A percentile compares a stretch with the other conserved stretches of the same genome.
These are phyloP conservation scores for Metroxylon sagu DNA, from an alignment of 176 grass and related monocot genomes.

Conservation along the genomic window DNA sequence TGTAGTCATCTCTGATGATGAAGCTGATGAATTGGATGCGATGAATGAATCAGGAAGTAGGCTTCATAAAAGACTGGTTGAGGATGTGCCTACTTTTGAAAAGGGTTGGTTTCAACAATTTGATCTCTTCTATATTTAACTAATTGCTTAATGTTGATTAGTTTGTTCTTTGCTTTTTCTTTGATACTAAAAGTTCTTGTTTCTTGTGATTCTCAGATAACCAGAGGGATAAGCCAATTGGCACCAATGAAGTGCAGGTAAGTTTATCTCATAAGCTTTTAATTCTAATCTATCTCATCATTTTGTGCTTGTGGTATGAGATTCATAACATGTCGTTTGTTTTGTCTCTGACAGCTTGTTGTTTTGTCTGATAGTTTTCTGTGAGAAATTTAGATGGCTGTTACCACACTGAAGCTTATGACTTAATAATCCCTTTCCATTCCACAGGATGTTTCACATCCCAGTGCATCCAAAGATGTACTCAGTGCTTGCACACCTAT, in stretches of 20 bases:
- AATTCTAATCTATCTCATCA: no score
- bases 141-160: slow-evolving; percentile 3
- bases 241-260: slow-evolving; percentile 5
- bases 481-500: slow-evolving; percentile 38
- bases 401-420: no score
- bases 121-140: slow-evolving; percentile 5
- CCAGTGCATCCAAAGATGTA: slow-evolving; percentile 38
- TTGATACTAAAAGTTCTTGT: slow-evolving; percentile 12
- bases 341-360: no score
- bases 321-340: no score
- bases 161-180: slow-evolving; percentile 1
- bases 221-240: slow-evolving; percentile 17
- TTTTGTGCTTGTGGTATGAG: no score
- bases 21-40: slow-evolving; percentile 45
- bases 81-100: slow-evolving; percentile 36
- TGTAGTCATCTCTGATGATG: slow-evolving; percentile 86
- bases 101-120: slow-evolving; percentile 22
- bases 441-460: slow-evolving; percentile 24
- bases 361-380: no score
- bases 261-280: no score
- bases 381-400: no score
- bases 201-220: slow-evolving; percentile 34
- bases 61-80: slow-evolving; percentile 20
- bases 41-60: slow-evolving; percentile 32
- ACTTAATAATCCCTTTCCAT: background rate